These are phyloP conservation scores for Imleria badia DNA, from an alignment of 768 basidiomycete species.

Conservation along the genomic window DNA sequence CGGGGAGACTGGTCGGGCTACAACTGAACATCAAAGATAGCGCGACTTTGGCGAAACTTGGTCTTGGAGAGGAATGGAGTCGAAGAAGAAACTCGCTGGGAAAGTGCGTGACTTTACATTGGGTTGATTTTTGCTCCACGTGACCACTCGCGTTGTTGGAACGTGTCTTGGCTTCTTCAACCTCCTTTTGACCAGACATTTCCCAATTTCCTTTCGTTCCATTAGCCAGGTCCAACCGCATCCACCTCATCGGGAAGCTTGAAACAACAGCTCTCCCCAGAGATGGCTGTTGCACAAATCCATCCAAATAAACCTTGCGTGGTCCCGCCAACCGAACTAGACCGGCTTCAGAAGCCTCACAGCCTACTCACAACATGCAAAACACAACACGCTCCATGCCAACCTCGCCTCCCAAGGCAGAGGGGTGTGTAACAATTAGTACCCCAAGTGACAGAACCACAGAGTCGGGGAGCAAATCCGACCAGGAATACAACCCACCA, in stretches of 20 bases:
- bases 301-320: conserved; percentile 4
- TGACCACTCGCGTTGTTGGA: conserved; percentile 15
- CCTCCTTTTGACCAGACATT: neutral
- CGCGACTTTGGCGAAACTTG: too few species aligned
- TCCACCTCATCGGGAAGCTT: conserved; percentile 20
- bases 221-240: conserved; percentile 11
- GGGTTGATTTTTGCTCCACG: conserved; percentile 27
- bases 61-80: too few species aligned
- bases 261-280: neutral
- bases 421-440: conserved; percentile 2
- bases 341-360: conserved; percentile 7
- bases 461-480: neutral
- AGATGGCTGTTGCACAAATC: conserved; percentile 2
- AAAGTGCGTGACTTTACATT: too few species aligned
- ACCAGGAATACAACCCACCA: conserved; percentile 4
- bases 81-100: too few species aligned
- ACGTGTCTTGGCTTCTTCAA: neutral
- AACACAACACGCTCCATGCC: neutral
- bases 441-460: neutral
- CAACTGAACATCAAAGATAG: too few species aligned
- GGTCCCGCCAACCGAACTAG: conserved; percentile 21
- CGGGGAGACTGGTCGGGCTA: too few species aligned
- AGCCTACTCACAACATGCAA: conserved; percentile 4
- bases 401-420: conserved; percentile 10
- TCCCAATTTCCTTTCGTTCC: neutral